Evolutionary conservation across 176 grass and related monocot species (phyloP).

Genomic region (Lolium rigidum): DNA sequence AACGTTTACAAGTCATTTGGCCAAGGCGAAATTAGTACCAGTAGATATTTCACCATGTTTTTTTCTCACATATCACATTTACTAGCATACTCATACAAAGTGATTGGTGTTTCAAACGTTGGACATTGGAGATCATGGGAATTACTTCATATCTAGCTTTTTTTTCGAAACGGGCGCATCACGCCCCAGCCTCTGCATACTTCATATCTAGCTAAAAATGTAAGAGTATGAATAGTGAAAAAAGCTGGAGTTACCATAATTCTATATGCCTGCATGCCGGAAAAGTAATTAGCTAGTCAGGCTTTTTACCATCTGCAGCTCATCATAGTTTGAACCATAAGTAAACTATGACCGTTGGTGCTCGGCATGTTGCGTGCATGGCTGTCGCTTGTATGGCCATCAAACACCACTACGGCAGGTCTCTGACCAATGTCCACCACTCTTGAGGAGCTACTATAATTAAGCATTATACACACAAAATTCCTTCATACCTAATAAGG

Average conservation of each 20-base stretch:
- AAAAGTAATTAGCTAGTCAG: slow-evolving; percentile 41
- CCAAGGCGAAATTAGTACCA: neutral
- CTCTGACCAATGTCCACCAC: slow-evolving; percentile 33
- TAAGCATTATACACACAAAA: neutral
- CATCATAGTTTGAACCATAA: slow-evolving; percentile 52
- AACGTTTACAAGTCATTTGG: neutral
- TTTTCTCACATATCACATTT: neutral
- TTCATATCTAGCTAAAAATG: neutral
- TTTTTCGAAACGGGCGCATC: too few species aligned
- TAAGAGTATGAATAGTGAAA: neutral
- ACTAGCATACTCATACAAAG: neutral
- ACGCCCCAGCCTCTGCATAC: too few species aligned
- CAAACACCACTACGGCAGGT: slow-evolving; percentile 34
- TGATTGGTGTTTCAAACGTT: neutral
- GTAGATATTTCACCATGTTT: neutral
- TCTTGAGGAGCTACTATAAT: slow-evolving; percentile 21
- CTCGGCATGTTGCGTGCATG: slow-evolving; percentile 48
- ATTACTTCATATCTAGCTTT: neutral
- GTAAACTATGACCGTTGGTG: slow-evolving; percentile 41
- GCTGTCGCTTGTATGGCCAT: slow-evolving; percentile 45
- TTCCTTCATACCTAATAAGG: neutral
- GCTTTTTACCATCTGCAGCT: slow-evolving; percentile 1
- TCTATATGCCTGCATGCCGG: slow-evolving; percentile 43
- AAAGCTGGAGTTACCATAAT: slow-evolving; percentile 42
- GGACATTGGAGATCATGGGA: neutral